These are phyloP conservation scores for Raddia distichophylla DNA, from an alignment of 176 grass and related monocot genomes.

Conservation along the genomic window DNA sequence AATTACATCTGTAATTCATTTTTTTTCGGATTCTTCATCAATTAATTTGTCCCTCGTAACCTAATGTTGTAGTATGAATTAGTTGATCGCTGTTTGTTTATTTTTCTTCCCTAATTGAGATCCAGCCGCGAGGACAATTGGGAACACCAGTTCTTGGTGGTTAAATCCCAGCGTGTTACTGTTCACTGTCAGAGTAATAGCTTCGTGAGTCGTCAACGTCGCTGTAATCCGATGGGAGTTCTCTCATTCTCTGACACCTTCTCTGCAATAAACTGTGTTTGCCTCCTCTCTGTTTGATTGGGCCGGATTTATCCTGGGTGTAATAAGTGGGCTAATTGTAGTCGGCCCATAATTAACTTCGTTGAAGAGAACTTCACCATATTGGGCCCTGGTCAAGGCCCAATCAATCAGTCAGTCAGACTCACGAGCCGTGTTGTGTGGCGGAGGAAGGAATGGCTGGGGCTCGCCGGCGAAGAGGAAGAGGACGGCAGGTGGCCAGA, in stretches of 20 bases:
- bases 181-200: neutral
- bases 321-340: neutral
- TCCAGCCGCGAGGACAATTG: neutral
- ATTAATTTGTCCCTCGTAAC: neutral
- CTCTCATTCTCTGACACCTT: neutral
- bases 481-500: conserved; percentile 40
- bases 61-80: neutral
- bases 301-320: neutral
- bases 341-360: neutral
- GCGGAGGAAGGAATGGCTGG: conserved; percentile 26
- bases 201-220: neutral
- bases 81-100: neutral
- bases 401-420: neutral
- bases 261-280: neutral
- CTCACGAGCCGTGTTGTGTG: neutral
- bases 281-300: neutral
- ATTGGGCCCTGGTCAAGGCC: neutral
- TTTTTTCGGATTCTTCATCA: neutral
- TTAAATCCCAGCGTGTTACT: neutral
- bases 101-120: neutral
- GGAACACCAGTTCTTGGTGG: neutral
- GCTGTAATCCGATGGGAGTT: neutral
- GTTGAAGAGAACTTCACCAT: neutral
- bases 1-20: conserved; percentile 20
- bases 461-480: conserved; percentile 39